Evolutionary conservation across 2,329 filamentous ascomycete genomes (phyloP), one percentile per base, ranked within the genome.

Genomic region (Fusarium torulosum): DNA sequence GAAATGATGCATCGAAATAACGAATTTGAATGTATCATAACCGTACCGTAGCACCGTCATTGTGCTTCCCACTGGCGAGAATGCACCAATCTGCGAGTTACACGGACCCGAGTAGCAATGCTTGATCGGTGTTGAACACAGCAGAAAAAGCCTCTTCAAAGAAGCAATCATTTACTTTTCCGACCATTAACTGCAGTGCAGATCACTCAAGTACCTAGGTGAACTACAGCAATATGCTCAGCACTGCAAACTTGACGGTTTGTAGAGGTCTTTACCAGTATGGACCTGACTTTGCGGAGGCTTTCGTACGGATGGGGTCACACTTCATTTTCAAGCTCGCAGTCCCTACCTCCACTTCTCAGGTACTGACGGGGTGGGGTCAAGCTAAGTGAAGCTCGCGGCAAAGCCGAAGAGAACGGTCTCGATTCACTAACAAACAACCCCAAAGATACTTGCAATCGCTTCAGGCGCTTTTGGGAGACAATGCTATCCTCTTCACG

Each of bases 321-420:
- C 42, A 46, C 44, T 50, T 47, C 42, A 52, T 67, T 60, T 65
- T 59, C 40, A 38, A 49, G 49, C 49, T 45, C 35, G 45, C 46
- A 46, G 38, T 37, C 35, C 9, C 27, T 37, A 61, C 62, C 53
- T 63, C 72, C 70, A 72, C 68, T 65, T 66, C 68, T 74, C 71
- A 72, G 72, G 68, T 72, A 72, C 69, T 45, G 54, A 10, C 17
- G n/a, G 35, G 50, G 70, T 72, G 70, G 70, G 58, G 72, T 67
- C 55, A 21, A 59, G 45, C 60, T 59, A 69, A 35, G 64, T 53
- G 62, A 72, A 62, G 53, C 53, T 64, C 60, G 72, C 72, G 72
- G 72, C 63, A 70, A 56, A 49, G 54, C 72, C 72, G 72, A 74
- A 66, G 60, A 73, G 72, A 74, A 72, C 69, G 69, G 72, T 74